phyloP scores from a whole-genome alignment of 805 yeast genomes.

The Yamadazyma paraphyllophila region DNA sequence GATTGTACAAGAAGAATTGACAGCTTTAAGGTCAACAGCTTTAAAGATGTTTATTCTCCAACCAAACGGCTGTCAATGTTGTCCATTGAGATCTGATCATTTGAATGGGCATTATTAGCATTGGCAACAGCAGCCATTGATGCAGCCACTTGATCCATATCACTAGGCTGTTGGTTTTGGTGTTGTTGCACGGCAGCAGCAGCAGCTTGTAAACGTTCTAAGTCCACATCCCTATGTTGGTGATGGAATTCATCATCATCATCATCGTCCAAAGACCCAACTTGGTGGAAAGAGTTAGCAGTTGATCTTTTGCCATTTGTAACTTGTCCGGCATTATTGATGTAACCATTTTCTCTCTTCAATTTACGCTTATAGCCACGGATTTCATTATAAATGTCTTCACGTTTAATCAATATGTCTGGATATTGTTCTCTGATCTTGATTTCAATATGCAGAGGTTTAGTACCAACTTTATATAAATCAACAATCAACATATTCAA shows the following conservation, averaged over 20 bases:
- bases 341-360: slow-evolving; percentile 37
- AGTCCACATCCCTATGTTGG: slow-evolving; percentile 15
- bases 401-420: slow-evolving; percentile 53
- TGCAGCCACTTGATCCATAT: slow-evolving; percentile 40
- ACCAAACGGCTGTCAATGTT: slow-evolving; percentile 45
- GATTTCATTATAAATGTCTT: slow-evolving; percentile 57
- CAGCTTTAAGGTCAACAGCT: too few species aligned
- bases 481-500: slow-evolving; percentile 51
- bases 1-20: not conserved
- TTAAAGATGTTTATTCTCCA: slow-evolving; percentile 29
- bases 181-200: slow-evolving; percentile 24
- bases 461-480: slow-evolving; percentile 53
- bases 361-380: slow-evolving; percentile 53
- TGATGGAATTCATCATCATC: slow-evolving; percentile 16
- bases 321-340: slow-evolving; percentile 14
- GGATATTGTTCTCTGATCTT: slow-evolving; percentile 52
- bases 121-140: slow-evolving; percentile 38
- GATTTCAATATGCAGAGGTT: slow-evolving; percentile 53
- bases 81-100: slow-evolving; percentile 39
- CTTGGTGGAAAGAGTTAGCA: slow-evolving; percentile 26
- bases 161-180: slow-evolving; percentile 25
- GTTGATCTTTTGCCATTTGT: slow-evolving; percentile 23
- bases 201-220: slow-evolving; percentile 19
- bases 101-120: slow-evolving; percentile 23
- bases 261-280: slow-evolving; percentile 20